Percentiles rank a stretch among this genome's conserved stretches.
Evolutionary conservation across 2,329 filamentous ascomycete species (phyloP).

Genomic region (Aspergillus arachidicola): DNA sequence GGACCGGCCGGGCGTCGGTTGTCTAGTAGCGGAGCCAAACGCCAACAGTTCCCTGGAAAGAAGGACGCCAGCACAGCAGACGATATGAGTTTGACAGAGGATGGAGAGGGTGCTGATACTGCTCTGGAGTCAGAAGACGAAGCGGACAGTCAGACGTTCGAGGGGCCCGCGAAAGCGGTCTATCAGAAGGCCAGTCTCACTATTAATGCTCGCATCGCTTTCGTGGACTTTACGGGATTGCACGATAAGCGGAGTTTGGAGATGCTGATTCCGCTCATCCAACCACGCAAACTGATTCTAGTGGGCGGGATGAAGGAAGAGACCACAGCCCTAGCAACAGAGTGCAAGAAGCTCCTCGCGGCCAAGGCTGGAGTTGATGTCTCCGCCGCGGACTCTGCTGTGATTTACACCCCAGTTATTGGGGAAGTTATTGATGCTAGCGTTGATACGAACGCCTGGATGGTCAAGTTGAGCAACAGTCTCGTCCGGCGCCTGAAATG

Average conservation of each 20-base stretch:
- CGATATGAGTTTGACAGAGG: slow-evolving; percentile 48
- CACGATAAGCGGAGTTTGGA: slow-evolving; percentile 92
- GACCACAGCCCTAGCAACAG: slow-evolving; percentile 74
- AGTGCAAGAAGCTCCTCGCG: slow-evolving; percentile 70
- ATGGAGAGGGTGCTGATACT: slow-evolving; percentile 61
- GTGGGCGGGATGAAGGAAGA: slow-evolving; percentile 79
- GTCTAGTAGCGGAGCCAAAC: slow-evolving; percentile 59
- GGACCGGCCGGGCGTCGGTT: slow-evolving; percentile 43
- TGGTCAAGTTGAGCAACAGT: slow-evolving; percentile 81
- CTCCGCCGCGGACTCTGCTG: slow-evolving; percentile 56
- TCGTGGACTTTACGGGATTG: slow-evolving; percentile 87
- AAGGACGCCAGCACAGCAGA: slow-evolving; percentile 52
- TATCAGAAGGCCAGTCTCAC: slow-evolving; percentile 65
- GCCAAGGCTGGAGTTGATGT: slow-evolving; percentile 41
- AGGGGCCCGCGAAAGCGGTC: slow-evolving; percentile 76
- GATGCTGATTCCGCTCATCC: slow-evolving; percentile 92
- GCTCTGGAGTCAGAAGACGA: slow-evolving; percentile 61
- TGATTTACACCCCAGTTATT: slow-evolving; percentile 81
- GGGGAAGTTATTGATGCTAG: slow-evolving; percentile 81
- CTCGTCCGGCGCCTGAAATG: slow-evolving; percentile 87
- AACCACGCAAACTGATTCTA: slow-evolving; percentile 92
- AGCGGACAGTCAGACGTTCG: slow-evolving; percentile 49
- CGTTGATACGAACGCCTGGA: slow-evolving; percentile 97
- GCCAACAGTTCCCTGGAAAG: slow-evolving; percentile 52
- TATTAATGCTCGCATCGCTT: slow-evolving; percentile 76